Evolutionary conservation across 371 early-diverging fungal species (phyloP).

Genomic region (Amoeboaphelidium protococcarum): DNA sequence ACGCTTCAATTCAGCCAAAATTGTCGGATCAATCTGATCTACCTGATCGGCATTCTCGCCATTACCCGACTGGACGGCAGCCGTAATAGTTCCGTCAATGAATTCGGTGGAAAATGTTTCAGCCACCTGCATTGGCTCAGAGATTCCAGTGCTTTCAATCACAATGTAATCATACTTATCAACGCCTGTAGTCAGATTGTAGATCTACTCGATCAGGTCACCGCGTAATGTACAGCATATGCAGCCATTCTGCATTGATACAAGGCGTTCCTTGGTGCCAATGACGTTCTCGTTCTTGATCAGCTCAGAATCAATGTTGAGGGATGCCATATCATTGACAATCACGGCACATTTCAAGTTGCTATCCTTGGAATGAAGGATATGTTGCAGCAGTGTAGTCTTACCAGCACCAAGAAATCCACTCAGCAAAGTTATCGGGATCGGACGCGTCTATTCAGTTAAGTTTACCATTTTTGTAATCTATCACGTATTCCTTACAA

Average conservation of each 20-base stretch:
- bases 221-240: background rate
- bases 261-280: conserved; percentile 1
- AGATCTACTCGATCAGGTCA: conserved; percentile 1
- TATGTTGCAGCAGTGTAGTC: conserved; percentile 14
- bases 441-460: background rate
- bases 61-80: background rate
- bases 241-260: conserved; percentile 2
- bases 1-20: too few species aligned
- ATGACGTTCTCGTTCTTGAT: background rate
- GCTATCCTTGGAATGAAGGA: conserved; percentile 2
- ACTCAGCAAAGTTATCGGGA: conserved; percentile 4
- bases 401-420: conserved; percentile 6
- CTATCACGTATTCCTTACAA: too few species aligned
- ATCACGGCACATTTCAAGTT: background rate
- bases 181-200: background rate
- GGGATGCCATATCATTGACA: background rate
- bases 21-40: too few species aligned
- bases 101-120: conserved; percentile 3
- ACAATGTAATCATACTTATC: conserved; percentile 5
- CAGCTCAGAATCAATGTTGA: conserved; percentile 2
- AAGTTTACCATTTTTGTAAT: too few species aligned
- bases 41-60: background rate
- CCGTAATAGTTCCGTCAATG: background rate
- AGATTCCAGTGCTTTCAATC: conserved; percentile 6
- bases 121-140: conserved; percentile 4